Base-by-base conservation (phyloP, 78 protist genomes). In the Guillardia theta region DNA sequence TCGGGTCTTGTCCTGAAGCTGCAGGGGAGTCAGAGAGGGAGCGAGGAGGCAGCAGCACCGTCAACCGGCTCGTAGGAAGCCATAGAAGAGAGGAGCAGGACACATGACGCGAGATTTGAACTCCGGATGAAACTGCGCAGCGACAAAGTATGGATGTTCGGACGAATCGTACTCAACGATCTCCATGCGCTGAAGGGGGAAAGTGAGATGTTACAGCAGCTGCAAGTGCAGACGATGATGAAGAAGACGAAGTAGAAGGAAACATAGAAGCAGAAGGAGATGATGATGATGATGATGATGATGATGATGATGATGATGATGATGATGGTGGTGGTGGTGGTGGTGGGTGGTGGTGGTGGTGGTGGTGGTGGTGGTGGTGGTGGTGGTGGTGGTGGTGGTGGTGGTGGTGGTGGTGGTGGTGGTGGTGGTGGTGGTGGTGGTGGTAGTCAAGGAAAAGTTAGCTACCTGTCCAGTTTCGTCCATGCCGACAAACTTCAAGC, bases 61-160 rank as follows among this genome's bases (percentile, higher is more conserved):
- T n/a, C n/a, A n/a, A 58, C 70, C 70, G 4, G 70, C 27, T 24
- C 70, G 70, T 30, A 58, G 6, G 70, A 58, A 30, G 27, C 70
- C 70, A 30, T 9, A 58, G 70, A 58, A 58, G 70, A 58, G 70
- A 24, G 70, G 70, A 1, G 70, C 21, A 30, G 70, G 70, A 8
- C 21, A 24, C 70, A 58, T 58, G 27, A 58, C 70, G 70, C 70
- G 70, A 8, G 70, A 58, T 30, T 58, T 58, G 27, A 58, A 30
- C 70, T 58, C 70, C 1, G 99, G 99, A 62, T 99, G 99, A 97
- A 92, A 99, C 95, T 99, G 99, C 24, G 80, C 93, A n/a, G 96
- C 99, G 15, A 98, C 94, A 93, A 44, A 96, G 96, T 93, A 98
- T 27, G 96, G 98, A 96, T 98, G 98, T 1, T 4, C 12, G 33